Conservation (phyloP, 1,284 basidiomycete species). For the Phlebopus sp. region DNA sequence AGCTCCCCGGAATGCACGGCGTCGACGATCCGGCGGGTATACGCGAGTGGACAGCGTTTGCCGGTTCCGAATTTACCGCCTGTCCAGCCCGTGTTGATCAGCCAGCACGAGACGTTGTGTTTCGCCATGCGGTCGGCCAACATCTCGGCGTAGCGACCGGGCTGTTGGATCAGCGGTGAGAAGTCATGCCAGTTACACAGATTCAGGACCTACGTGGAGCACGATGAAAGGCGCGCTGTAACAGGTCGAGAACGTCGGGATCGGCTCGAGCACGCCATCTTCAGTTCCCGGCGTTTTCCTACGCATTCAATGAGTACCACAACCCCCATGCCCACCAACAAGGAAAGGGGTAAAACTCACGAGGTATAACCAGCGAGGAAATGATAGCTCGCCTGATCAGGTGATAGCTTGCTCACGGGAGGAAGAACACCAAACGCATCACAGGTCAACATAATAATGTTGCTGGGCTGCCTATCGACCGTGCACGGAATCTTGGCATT, state of each 20-base stretch:
- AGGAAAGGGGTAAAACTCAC: slow-evolving; percentile 45
- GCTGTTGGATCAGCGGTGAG: slow-evolving; percentile 43
- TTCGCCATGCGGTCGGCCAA: slow-evolving; percentile 92
- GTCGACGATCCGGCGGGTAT: slow-evolving; percentile 95
- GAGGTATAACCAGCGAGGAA: slow-evolving; percentile 97
- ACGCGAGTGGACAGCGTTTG: slow-evolving; percentile 92
- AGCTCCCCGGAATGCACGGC: slow-evolving; percentile 95
- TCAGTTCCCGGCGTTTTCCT: slow-evolving; percentile 96
- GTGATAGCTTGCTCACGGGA: slow-evolving; percentile 89
- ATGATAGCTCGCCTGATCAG: slow-evolving; percentile 97
- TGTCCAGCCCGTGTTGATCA: slow-evolving; percentile 99
- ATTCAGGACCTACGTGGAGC: slow-evolving; percentile 66
- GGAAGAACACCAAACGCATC: slow-evolving; percentile 98
- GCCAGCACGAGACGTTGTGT: slow-evolving; percentile 93
- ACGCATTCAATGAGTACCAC: slow-evolving; percentile 7
- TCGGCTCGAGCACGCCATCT: slow-evolving; percentile 96
- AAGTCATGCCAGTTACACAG: background rate
- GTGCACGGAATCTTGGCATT: slow-evolving; percentile 93
- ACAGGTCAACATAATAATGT: slow-evolving; percentile 98
- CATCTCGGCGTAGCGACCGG: slow-evolving; percentile 95
- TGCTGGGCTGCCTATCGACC: slow-evolving; percentile 82
- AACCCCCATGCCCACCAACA: background rate
- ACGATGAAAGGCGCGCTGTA: slow-evolving; percentile 99
- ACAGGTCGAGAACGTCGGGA: slow-evolving; percentile 98
- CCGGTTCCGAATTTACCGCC: slow-evolving; percentile 91